These are phyloP conservation scores for Suillus fuscotomentosus DNA, from an alignment of 768 basidiomycete genomes.

Conservation along the genomic window DNA sequence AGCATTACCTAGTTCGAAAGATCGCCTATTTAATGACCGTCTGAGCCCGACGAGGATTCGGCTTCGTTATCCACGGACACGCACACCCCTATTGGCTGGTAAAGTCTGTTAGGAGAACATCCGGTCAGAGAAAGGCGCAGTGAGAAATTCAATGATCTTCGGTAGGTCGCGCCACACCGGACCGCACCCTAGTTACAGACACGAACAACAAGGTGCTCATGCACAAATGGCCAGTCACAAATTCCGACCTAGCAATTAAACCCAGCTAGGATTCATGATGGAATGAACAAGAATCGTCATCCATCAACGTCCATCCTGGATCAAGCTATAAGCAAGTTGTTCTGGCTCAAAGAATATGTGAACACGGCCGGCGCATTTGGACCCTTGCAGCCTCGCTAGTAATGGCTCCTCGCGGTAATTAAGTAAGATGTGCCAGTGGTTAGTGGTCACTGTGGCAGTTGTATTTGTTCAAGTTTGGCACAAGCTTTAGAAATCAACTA, in stretches of 20 bases:
- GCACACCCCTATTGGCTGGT: not conserved
- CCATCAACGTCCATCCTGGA: not conserved
- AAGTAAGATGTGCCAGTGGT: conserved; percentile 1
- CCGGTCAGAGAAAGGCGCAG: not conserved
- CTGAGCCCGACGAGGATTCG: not conserved
- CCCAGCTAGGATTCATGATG: not conserved
- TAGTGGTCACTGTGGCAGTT: not conserved
- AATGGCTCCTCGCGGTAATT: not conserved
- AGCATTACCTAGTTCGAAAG: not conserved
- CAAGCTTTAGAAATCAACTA: conserved; percentile 24
- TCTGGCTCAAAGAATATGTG: not conserved
- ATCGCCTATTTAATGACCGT: not conserved
- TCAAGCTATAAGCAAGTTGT: not conserved
- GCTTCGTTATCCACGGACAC: not conserved
- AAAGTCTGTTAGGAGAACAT: not conserved
- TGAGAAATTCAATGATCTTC: not conserved
- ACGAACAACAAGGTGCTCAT: not conserved
- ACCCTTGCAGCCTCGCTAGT: not conserved
- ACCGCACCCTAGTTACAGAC: too few species aligned
- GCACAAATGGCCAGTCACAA: not conserved
- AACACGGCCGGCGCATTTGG: not conserved
- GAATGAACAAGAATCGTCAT: not conserved
- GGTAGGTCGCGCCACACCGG: not conserved
- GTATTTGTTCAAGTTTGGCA: conserved; percentile 21
- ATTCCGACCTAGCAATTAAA: not conserved